phyloP scores from a whole-genome alignment of 169 alveolate species.

The Plasmodium coatneyi region DNA sequence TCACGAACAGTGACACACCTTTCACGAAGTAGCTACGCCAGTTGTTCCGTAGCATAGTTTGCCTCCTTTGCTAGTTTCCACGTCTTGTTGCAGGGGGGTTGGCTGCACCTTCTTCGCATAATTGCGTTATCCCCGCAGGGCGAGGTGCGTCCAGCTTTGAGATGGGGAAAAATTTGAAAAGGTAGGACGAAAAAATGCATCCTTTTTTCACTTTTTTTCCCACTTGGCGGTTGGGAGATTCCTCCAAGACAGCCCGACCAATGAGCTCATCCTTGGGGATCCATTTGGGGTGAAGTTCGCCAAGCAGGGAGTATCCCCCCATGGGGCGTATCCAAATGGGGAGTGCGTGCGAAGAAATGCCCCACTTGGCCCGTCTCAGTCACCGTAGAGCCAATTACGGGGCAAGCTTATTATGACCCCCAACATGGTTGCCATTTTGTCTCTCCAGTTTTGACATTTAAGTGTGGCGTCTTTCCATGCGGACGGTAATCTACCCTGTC shows the following conservation, averaged over 20 bases:
- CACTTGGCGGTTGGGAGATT: background rate
- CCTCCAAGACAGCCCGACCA: background rate
- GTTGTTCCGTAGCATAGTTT: background rate
- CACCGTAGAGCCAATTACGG: background rate
- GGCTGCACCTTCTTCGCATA: background rate
- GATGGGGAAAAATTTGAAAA: background rate
- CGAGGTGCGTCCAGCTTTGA: background rate
- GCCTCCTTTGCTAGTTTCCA: background rate
- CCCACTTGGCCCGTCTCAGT: background rate
- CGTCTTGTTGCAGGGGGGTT: background rate
- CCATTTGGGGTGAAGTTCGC: background rate
- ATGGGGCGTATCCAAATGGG: background rate
- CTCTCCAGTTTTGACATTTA: background rate
- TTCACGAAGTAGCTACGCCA: background rate
- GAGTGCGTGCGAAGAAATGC: background rate
- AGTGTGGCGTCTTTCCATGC: background rate
- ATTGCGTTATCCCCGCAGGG: background rate
- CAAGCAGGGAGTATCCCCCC: background rate
- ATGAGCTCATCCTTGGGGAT: background rate
- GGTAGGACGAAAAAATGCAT: background rate
- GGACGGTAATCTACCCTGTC: background rate
- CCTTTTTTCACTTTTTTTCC: background rate
- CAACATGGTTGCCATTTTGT: background rate
- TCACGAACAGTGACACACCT: background rate
- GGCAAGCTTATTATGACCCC: background rate